phyloP scores from a whole-genome alignment of 805 yeast species.

The Myxozyma sirexii region DNA sequence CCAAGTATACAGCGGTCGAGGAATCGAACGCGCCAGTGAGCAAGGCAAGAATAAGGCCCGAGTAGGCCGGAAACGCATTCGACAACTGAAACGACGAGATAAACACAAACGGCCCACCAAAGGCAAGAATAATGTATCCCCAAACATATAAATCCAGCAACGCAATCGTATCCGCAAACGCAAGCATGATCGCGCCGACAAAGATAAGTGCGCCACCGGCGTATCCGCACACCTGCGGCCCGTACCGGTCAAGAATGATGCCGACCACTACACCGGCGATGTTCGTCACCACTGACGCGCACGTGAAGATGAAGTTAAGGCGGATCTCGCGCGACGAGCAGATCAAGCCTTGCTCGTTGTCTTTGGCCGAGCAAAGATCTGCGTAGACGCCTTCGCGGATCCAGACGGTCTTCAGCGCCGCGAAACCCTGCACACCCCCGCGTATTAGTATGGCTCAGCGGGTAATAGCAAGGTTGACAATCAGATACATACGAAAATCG shows the following conservation, averaged over 20 bases:
- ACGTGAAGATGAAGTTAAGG: slow-evolving; percentile 78
- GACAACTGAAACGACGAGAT: slow-evolving; percentile 89
- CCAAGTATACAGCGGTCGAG: slow-evolving; percentile 81
- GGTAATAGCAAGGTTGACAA: background rate
- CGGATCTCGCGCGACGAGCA: slow-evolving; percentile 83
- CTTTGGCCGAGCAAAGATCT: slow-evolving; percentile 55
- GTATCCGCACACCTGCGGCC: slow-evolving; percentile 78
- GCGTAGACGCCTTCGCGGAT: slow-evolving; percentile 75
- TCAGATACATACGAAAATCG: slow-evolving; percentile 61
- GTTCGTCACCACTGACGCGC: slow-evolving; percentile 86
- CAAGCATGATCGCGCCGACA: slow-evolving; percentile 56
- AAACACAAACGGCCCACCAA: slow-evolving; percentile 93
- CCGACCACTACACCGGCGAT: slow-evolving; percentile 84
- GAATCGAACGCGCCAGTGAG: slow-evolving; percentile 94
- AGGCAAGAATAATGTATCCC: slow-evolving; percentile 77
- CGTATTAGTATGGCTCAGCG: background rate
- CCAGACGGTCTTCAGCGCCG: slow-evolving; percentile 86
- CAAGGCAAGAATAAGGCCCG: slow-evolving; percentile 79
- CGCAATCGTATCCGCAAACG: slow-evolving; percentile 45
- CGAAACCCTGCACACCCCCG: slow-evolving; percentile 57
- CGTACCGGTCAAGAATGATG: slow-evolving; percentile 70
- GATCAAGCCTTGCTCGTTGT: slow-evolving; percentile 34
- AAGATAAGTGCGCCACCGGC: slow-evolving; percentile 67
- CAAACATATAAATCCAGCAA: slow-evolving; percentile 64
- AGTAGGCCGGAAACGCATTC: slow-evolving; percentile 77